phyloP scores from a whole-genome alignment of 441 rosid genomes.

The Codiaeum variegatum region DNA sequence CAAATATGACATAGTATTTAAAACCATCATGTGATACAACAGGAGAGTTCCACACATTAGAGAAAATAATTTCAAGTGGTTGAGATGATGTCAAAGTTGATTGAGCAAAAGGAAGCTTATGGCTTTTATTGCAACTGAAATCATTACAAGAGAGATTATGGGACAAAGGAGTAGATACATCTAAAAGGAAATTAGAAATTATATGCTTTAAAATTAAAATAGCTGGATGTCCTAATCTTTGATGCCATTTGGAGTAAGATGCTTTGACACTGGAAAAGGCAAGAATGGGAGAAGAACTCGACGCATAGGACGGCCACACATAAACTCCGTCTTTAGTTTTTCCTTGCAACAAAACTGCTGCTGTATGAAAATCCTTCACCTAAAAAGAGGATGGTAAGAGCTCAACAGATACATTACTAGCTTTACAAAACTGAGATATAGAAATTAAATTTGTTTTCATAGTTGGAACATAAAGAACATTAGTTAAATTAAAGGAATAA shows the following conservation, averaged over 20 bases:
- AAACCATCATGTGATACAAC: constrained; percentile 15
- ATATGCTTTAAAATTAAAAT: not conserved
- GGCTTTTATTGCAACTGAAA: not conserved
- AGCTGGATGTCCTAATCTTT: not conserved
- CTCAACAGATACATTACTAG: not conserved
- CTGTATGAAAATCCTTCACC: not conserved
- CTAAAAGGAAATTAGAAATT: not conserved
- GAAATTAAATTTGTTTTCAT: constrained; percentile 6
- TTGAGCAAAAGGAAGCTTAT: not conserved
- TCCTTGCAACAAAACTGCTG: not conserved
- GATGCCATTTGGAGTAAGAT: not conserved
- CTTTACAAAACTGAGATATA: not conserved
- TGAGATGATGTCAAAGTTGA: not conserved
- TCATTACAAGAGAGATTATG: not conserved
- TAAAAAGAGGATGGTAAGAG: not conserved
- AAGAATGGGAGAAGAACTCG: not conserved
- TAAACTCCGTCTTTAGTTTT: not conserved
- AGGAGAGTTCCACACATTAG: not conserved
- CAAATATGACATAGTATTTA: too few relatives aligned
- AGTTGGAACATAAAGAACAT: not conserved
- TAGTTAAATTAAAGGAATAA: not conserved
- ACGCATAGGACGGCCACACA: not conserved
- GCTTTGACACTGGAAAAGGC: not conserved
- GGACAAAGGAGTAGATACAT: not conserved
- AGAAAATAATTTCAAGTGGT: not conserved